A percentile compares a stretch with the other conserved stretches of the same genome.
Evolutionary conservation across 2,329 filamentous ascomycete species (phyloP).

Genomic region (Paecilomyces fulvus): DNA sequence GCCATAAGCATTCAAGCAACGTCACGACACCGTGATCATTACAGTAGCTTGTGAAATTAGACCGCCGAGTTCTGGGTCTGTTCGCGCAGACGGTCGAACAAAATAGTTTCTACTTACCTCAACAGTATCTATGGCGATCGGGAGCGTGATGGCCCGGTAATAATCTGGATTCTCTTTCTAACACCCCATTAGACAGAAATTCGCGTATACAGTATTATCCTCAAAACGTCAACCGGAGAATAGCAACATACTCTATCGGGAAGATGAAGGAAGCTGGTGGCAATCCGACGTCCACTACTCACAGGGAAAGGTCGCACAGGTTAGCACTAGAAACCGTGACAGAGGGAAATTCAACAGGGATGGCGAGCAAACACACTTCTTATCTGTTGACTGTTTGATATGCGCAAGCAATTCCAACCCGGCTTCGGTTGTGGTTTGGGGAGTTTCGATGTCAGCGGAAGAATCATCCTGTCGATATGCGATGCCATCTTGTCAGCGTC

Average conservation of each 20-base stretch:
- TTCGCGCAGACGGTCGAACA: background rate
- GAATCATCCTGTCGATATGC: conserved; percentile 6
- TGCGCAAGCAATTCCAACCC: conserved; percentile 67
- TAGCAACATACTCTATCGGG: conserved; percentile 44
- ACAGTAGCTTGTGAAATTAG: background rate
- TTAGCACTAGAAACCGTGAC: conserved; percentile 1
- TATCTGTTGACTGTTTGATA: conserved; percentile 69
- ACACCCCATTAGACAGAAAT: conserved; percentile 1
- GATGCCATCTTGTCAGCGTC: conserved; percentile 1
- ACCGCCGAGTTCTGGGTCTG: background rate
- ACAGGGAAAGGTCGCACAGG: conserved; percentile 14
- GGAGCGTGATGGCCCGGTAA: conserved; percentile 67
- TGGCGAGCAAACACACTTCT: conserved; percentile 55
- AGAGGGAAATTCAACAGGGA: background rate
- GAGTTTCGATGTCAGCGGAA: conserved; percentile 42
- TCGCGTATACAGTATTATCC: background rate
- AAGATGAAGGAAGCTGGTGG: conserved; percentile 65
- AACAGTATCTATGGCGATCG: conserved; percentile 68
- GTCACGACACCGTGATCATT: background rate
- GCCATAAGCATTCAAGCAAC: background rate
- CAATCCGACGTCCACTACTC: conserved; percentile 61
- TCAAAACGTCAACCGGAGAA: background rate
- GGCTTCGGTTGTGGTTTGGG: conserved; percentile 60
- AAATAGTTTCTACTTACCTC: conserved; percentile 43
- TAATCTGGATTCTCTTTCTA: conserved; percentile 60